Percentiles rank a stretch among this genome's conserved stretches.
These are phyloP conservation scores for Xylaria sp. DNA, from an alignment of 2,329 filamentous ascomycete species.

Conservation along the genomic window DNA sequence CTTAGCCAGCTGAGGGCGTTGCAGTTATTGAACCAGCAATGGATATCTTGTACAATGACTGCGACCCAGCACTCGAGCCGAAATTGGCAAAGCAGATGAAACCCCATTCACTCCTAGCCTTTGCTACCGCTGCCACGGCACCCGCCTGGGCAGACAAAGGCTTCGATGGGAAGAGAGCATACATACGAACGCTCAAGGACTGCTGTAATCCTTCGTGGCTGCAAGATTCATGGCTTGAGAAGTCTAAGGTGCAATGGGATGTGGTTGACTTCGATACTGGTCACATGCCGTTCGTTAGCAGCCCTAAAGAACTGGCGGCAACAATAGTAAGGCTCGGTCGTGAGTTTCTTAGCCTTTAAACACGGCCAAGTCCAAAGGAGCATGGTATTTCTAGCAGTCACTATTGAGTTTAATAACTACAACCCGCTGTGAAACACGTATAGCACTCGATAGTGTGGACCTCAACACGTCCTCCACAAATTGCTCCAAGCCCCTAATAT, in stretches of 20 bases:
- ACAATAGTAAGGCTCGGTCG: slow-evolving; percentile 34
- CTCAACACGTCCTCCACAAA: too few relatives aligned
- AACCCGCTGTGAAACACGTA: background rate
- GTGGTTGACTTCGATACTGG: slow-evolving; percentile 42
- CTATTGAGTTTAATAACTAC: background rate
- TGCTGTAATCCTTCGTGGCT: slow-evolving; percentile 37
- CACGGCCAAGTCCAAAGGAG: background rate
- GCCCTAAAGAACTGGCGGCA: slow-evolving; percentile 36
- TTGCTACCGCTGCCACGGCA: slow-evolving; percentile 35
- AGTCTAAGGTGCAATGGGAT: slow-evolving; percentile 42
- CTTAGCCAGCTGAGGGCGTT: slow-evolving; percentile 35
- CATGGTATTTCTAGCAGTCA: too few relatives aligned
- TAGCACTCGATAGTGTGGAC: too few relatives aligned
- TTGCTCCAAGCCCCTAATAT: too few relatives aligned
- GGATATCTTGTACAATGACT: slow-evolving; percentile 41
- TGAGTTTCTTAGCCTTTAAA: slow-evolving; percentile 19
- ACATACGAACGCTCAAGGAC: slow-evolving; percentile 40
- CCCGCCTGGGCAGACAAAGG: slow-evolving; percentile 38
- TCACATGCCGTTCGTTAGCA: slow-evolving; percentile 45
- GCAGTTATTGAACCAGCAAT: slow-evolving; percentile 40
- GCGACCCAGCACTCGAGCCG: slow-evolving; percentile 34
- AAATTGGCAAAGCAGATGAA: slow-evolving; percentile 13
- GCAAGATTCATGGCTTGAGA: slow-evolving; percentile 42
- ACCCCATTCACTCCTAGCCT: slow-evolving; percentile 37
- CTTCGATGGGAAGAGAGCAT: slow-evolving; percentile 36